phyloP scores from a whole-genome alignment of 345 rosid genomes.

The Psidium guajava region DNA sequence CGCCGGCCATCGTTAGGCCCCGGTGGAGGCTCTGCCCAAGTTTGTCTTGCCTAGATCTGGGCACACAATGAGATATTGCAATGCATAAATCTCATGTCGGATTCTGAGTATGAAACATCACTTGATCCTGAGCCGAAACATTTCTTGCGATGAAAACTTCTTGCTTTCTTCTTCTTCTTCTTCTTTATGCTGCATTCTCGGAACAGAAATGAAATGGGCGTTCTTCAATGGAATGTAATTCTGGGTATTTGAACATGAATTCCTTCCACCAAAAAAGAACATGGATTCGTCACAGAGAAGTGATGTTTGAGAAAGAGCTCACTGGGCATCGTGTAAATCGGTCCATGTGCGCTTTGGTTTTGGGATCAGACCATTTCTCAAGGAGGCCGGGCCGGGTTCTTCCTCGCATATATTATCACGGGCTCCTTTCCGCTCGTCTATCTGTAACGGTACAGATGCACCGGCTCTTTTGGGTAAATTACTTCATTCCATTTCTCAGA shows the following conservation, averaged over 20 bases:
- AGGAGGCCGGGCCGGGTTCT: constrained; percentile 40
- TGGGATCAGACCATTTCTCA: constrained; percentile 77
- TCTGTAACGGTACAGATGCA: background rate
- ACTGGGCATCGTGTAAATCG: constrained; percentile 90
- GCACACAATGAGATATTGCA: constrained; percentile 47
- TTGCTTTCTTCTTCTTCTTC: background rate
- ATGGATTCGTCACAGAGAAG: constrained; percentile 39
- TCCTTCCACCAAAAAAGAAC: background rate
- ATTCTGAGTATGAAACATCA: constrained; percentile 50
- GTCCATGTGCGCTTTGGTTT: constrained; percentile 83
- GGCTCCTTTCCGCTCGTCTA: background rate
- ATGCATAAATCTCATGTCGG: constrained; percentile 86
- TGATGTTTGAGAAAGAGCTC: constrained; percentile 93
- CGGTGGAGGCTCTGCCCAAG: too few species aligned
- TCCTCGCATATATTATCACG: background rate
- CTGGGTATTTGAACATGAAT: background rate
- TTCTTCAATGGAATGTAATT: background rate
- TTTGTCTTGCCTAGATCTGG: too few species aligned
- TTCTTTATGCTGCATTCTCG: background rate
- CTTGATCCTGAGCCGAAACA: background rate
- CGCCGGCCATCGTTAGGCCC: too few species aligned
- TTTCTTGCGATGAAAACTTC: background rate
- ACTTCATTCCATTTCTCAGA: background rate
- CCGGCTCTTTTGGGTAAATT: background rate
- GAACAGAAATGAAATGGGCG: background rate